Evolutionary conservation across 768 basidiomycete species (phyloP), one percentile per base, ranked within the genome.

Genomic region (Collybiopsis confluens): DNA sequence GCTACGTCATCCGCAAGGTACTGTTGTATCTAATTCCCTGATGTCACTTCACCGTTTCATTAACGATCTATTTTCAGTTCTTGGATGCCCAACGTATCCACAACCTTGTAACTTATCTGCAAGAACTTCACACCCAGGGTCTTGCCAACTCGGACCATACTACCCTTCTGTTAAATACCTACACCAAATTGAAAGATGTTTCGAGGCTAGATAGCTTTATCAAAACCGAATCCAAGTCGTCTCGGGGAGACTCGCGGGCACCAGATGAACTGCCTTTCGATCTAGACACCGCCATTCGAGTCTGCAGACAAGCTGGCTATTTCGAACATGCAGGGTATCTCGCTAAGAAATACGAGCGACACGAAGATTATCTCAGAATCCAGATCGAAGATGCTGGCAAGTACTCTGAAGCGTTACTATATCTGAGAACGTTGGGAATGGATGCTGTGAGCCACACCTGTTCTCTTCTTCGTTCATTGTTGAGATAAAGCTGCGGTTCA

Each of bases 81-180:
- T 83, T 99, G 35, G 97, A 97, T 59, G 93, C 96, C 0, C 97
- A 98, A 64, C 78, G 95, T 2, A 97, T 98, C 52, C 89, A 94
- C 58, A 93, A 95, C 65, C 86, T 99, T 49, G 94, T 91, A 27
- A 90, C 90, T 1, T 99, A 98, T 67, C 79, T 99, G 0, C 95
- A 98, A 78, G 95, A 96, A 66, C 75, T 99, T 0, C 97, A 99
- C 64, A 78, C 90, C 1, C 77, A 86, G 1, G 88, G 90, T 0
- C 82, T 96, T 5, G 96, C 97, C 26, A 98, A 96, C 62, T 84
- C 92, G 0, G 95, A 98, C 62, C 96, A 98, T 64, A 99, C 97
- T 0, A 98, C 97, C 0, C 83, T 99, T 7, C 80, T 99, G 3
- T 82, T 99, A 23, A 98, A 98, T 65, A 94, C 95, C 5, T 98